These are phyloP conservation scores for Malassezia yamatoensis DNA, from an alignment of 1,284 basidiomycete genomes.

Conservation along the genomic window DNA sequence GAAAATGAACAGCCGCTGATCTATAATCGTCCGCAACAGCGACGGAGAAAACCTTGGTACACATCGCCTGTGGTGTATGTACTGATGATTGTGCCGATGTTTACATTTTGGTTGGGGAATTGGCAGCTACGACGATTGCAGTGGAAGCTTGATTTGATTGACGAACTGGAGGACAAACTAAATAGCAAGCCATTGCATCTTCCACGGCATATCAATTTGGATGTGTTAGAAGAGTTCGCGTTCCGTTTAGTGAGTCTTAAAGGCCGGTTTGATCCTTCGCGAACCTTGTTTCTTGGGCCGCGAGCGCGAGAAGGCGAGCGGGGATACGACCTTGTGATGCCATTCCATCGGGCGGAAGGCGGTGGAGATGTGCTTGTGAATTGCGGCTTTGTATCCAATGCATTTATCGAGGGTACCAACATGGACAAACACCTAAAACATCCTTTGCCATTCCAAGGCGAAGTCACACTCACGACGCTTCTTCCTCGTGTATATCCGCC, in stretches of 20 bases:
- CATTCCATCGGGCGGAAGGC: conserved; percentile 59
- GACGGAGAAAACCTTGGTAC: conserved; percentile 27
- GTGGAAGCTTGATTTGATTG: conserved; percentile 90
- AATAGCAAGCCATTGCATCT: conserved; percentile 67
- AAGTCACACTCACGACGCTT: conserved; percentile 17
- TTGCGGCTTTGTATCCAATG: conserved; percentile 68
- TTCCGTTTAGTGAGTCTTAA: conserved; percentile 32
- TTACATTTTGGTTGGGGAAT: conserved; percentile 80
- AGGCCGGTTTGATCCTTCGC: conserved; percentile 51
- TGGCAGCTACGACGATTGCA: conserved; percentile 84
- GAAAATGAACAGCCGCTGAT: conserved; percentile 4
- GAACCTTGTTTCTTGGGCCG: conserved; percentile 76
- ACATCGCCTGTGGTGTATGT: conserved; percentile 51
- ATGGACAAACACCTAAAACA: conserved; percentile 20
- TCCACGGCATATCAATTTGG: conserved; percentile 66
- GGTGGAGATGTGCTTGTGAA: conserved; percentile 60
- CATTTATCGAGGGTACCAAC: conserved; percentile 44
- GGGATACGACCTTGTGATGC: conserved; percentile 77
- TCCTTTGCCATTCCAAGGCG: background rate
- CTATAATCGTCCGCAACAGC: conserved; percentile 14
- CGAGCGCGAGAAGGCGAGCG: conserved; percentile 74
- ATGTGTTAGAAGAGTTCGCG: conserved; percentile 29
- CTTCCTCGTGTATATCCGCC: conserved; percentile 39
- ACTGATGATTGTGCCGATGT: conserved; percentile 74
- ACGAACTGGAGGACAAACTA: conserved; percentile 85